These are phyloP conservation scores for Lentinus brumalis DNA, from an alignment of 768 basidiomycete species.

Conservation along the genomic window DNA sequence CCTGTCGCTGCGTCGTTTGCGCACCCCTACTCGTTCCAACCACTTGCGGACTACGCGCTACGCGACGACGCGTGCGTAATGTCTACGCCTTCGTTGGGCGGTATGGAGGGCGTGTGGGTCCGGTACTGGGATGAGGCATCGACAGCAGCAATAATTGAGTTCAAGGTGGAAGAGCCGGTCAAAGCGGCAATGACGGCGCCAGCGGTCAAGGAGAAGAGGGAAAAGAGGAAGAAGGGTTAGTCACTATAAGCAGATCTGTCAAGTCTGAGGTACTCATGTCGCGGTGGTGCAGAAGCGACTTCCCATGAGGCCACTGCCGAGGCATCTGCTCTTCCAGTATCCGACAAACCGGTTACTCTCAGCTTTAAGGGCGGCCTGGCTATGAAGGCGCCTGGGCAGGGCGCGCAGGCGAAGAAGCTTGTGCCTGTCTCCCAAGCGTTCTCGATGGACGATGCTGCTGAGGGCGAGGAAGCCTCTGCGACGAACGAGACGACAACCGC, in stretches of 20 bases:
- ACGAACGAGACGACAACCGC: constrained; percentile 41
- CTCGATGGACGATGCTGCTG: constrained; percentile 57
- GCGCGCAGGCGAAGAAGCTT: constrained; percentile 33
- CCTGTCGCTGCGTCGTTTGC: constrained; percentile 94
- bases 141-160: constrained; percentile 72
- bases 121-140: constrained; percentile 93
- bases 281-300: background rate
- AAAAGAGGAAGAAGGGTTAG: constrained; percentile 47
- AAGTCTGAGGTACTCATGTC: background rate
- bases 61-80: constrained; percentile 77
- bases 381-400: constrained; percentile 19
- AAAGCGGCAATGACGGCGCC: constrained; percentile 38
- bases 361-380: constrained; percentile 51
- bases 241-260: background rate
- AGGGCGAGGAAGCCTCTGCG: constrained; percentile 36
- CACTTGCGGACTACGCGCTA: constrained; percentile 69
- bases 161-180: constrained; percentile 67
- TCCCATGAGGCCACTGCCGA: constrained; percentile 39
- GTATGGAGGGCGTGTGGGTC: constrained; percentile 72
- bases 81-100: constrained; percentile 70
- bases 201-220: constrained; percentile 59
- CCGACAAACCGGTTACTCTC: constrained; percentile 80
- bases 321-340: constrained; percentile 71
- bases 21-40: constrained; percentile 87
- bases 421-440: constrained; percentile 61